Base-by-base conservation (phyloP, 768 basidiomycete species). In the Agrocybe pediades region DNA sequence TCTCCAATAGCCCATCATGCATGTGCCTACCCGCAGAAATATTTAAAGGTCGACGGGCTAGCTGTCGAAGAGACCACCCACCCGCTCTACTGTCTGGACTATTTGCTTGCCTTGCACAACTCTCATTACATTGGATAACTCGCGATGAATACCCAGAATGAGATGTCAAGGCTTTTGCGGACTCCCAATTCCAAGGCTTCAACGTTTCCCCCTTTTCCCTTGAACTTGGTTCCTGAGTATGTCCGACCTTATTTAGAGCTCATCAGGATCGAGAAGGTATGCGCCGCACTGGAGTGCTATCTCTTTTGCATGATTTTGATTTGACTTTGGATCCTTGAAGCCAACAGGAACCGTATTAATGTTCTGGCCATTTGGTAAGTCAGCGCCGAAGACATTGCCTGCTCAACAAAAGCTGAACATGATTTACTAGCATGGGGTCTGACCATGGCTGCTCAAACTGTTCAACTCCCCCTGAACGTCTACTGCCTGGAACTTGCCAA, bases 331-430 rank as follows among this genome's bases (percentile, higher is more conserved):
- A 13, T 11, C 3, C 17, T 50, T 9, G 26, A 5, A 82, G 80
- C 78, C 79, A 4, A 80, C 77, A 27, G 80, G 80, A 20, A 78
- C 73, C 2, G 70, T 76, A 42, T 69, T 82, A 20, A 76, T 79
- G 74, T 82, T 80, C 64, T 82, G 79, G 78, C 79, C 80, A 6
- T 82, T 76, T 48, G 76, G 80, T 80, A 62, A 29, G 65, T 49
- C n/a, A n/a, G n/a, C n/a, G n/a, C n/a, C n/a, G n/a, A n/a, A n/a
- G n/a, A n/a, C n/a, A n/a, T n/a, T n/a, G n/a, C n/a, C n/a, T n/a
- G n/a, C n/a, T n/a, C n/a, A n/a, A n/a, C n/a, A n/a, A n/a, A n/a
- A n/a, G n/a, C n/a, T n/a, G n/a, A n/a, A n/a, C n/a, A n/a, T n/a
- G n/a, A n/a, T n/a, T 11, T 15, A 24, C n/a, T 21, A 78, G 77